phyloP scores from a whole-genome alignment of 768 basidiomycete genomes.

The Candolleomyces efflorescens region DNA sequence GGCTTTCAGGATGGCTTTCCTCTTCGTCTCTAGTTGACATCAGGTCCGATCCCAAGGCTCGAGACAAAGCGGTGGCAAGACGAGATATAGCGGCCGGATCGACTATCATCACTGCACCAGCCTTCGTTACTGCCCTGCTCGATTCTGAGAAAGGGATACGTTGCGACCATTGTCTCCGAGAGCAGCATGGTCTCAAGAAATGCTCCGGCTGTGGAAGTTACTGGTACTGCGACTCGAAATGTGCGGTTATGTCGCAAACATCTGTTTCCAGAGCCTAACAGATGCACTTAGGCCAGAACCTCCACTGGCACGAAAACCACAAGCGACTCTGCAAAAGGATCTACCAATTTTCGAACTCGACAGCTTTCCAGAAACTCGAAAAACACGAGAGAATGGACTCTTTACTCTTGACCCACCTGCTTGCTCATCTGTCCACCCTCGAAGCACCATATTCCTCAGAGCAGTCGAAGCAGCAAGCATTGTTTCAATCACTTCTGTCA shows the following conservation, averaged over 20 bases:
- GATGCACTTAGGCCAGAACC: constrained; percentile 51
- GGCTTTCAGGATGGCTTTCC: neutral
- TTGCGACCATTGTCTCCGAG: constrained; percentile 62
- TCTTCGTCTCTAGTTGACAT: constrained; percentile 22
- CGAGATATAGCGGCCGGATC: constrained; percentile 39
- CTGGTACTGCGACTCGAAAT: constrained; percentile 68
- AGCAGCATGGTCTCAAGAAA: constrained; percentile 35
- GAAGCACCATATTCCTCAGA: constrained; percentile 16
- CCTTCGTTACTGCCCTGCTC: constrained; percentile 48
- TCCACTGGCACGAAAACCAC: constrained; percentile 65
- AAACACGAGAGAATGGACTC: constrained; percentile 56
- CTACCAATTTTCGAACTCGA: constrained; percentile 42
- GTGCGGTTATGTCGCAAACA: constrained; percentile 33
- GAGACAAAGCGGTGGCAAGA: constrained; percentile 47
- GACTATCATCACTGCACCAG: constrained; percentile 38
- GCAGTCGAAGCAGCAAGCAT: constrained; percentile 21
- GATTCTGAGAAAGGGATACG: constrained; percentile 54
- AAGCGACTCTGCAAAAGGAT: constrained; percentile 63
- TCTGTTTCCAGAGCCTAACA: constrained; percentile 5
- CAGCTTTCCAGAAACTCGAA: constrained; percentile 43
- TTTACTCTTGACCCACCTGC: constrained; percentile 58
- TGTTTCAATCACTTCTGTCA: constrained; percentile 40
- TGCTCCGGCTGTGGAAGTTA: constrained; percentile 68
- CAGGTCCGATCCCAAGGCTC: constrained; percentile 41
- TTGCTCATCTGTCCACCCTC: constrained; percentile 35